Evolutionary conservation across 2,329 filamentous ascomycete species (phyloP).

Genomic region (Xylaria sp.): DNA sequence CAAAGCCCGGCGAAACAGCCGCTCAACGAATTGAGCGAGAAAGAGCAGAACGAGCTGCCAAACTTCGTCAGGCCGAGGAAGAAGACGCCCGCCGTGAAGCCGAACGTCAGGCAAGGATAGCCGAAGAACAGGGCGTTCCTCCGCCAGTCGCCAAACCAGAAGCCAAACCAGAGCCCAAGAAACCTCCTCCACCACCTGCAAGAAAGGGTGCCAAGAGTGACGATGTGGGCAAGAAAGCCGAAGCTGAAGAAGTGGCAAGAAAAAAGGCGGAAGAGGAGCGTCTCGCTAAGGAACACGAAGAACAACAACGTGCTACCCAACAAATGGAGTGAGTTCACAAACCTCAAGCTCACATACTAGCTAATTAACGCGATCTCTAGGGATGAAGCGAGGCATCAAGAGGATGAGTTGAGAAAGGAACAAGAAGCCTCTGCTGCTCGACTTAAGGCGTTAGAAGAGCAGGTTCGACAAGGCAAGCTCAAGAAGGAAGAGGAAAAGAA

Average conservation of each 20-base stretch:
- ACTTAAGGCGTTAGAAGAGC: constrained; percentile 87
- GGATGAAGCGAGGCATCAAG: constrained; percentile 73
- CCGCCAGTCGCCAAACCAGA: constrained; percentile 60
- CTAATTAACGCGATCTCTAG: constrained; percentile 52
- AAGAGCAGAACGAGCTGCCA: constrained; percentile 83
- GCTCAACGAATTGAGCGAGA: constrained; percentile 89
- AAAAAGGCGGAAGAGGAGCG: constrained; percentile 71
- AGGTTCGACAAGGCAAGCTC: constrained; percentile 90
- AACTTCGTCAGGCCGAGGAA: constrained; percentile 87
- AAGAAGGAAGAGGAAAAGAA: constrained; percentile 97
- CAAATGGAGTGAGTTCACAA: constrained; percentile 79
- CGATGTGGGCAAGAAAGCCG: constrained; percentile 43
- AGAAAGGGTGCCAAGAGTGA: constrained; percentile 72
- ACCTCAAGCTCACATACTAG: not conserved
- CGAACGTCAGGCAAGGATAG: constrained; percentile 82
- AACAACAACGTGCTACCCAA: constrained; percentile 74
- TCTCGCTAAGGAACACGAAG: constrained; percentile 73
- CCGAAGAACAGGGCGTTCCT: constrained; percentile 73
- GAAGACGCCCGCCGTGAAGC: constrained; percentile 89
- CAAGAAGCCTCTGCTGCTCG: constrained; percentile 81
- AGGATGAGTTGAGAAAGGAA: constrained; percentile 80
- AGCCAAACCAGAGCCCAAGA: constrained; percentile 58
- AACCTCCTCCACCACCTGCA: constrained; percentile 78
- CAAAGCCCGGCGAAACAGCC: constrained; percentile 79
- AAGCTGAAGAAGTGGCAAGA: constrained; percentile 55